Percentiles rank a stretch among this genome's conserved stretches.
Evolutionary conservation across 805 yeast genomes (phyloP).

Genomic region (Ogataea paradorogensis): DNA sequence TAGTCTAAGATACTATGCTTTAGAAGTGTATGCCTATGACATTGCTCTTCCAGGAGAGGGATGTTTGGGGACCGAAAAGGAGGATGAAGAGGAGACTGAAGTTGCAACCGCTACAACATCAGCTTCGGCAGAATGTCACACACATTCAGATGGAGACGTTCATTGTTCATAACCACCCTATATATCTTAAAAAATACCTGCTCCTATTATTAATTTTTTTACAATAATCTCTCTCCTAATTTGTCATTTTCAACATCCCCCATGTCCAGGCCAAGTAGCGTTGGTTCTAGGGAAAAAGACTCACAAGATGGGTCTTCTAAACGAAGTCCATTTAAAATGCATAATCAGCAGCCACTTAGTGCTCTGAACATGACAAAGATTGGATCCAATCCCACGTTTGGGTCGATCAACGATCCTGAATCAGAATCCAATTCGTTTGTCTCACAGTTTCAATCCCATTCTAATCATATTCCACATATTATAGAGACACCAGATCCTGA

Average conservation of each 20-base stretch:
- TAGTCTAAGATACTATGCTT: too few species aligned
- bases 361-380: background rate
- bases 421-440: background rate
- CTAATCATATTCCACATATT: background rate
- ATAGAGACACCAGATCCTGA: background rate
- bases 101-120: too few species aligned
- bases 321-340: background rate
- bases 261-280: slow-evolving; percentile 8
- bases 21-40: too few species aligned
- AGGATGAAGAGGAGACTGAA: too few species aligned
- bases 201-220: background rate
- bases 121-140: too few species aligned
- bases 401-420: slow-evolving; percentile 1
- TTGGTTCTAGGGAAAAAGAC: slow-evolving; percentile 1
- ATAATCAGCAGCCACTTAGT: background rate
- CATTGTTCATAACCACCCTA: background rate
- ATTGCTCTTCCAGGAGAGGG: too few species aligned
- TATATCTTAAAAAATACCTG: too few species aligned
- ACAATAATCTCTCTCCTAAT: background rate
- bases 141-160: too few species aligned
- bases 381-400: background rate
- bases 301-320: background rate
- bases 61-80: too few species aligned
- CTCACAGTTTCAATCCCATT: background rate
- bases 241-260: background rate